phyloP scores from a whole-genome alignment of 1,284 basidiomycete genomes.

The Heterobasidion irregulare region DNA sequence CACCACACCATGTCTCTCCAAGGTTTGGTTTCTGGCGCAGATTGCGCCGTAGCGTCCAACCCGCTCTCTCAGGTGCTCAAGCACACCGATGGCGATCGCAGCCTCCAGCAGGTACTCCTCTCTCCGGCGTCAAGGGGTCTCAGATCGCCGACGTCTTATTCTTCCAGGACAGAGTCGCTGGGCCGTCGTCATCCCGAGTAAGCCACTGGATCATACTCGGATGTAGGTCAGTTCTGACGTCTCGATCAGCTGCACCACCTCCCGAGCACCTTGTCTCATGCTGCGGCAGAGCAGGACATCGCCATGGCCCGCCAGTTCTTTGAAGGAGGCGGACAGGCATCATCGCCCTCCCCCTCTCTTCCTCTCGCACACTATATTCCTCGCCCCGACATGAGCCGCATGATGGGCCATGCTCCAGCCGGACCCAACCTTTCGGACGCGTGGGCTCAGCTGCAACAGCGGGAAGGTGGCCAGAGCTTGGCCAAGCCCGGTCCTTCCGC shows the following conservation, averaged over 20 bases:
- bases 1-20: slow-evolving; percentile 57
- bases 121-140: neutral
- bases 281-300: slow-evolving; percentile 53
- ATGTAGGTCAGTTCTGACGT: neutral
- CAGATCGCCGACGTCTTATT: neutral
- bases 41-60: slow-evolving; percentile 82
- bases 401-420: slow-evolving; percentile 10
- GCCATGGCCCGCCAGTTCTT: slow-evolving; percentile 78
- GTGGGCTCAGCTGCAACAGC: slow-evolving; percentile 48
- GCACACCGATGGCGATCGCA: slow-evolving; percentile 85
- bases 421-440: slow-evolving; percentile 30
- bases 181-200: slow-evolving; percentile 64
- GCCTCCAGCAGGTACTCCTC: slow-evolving; percentile 66
- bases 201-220: slow-evolving; percentile 11
- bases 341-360: slow-evolving; percentile 21
- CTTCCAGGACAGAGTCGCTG: slow-evolving; percentile 60
- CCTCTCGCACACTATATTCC: slow-evolving; percentile 21
- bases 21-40: slow-evolving; percentile 82
- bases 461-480: slow-evolving; percentile 14
- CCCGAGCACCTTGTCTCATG: slow-evolving; percentile 41
- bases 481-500: slow-evolving; percentile 13
- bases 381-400: slow-evolving; percentile 12
- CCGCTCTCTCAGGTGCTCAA: slow-evolving; percentile 89
- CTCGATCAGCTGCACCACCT: slow-evolving; percentile 59
- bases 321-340: slow-evolving; percentile 32